A percentile compares a stretch with the other conserved stretches of the same genome.
These are phyloP conservation scores for Populus tremula DNA, from an alignment of 345 rosid genomes.

Conservation along the genomic window DNA sequence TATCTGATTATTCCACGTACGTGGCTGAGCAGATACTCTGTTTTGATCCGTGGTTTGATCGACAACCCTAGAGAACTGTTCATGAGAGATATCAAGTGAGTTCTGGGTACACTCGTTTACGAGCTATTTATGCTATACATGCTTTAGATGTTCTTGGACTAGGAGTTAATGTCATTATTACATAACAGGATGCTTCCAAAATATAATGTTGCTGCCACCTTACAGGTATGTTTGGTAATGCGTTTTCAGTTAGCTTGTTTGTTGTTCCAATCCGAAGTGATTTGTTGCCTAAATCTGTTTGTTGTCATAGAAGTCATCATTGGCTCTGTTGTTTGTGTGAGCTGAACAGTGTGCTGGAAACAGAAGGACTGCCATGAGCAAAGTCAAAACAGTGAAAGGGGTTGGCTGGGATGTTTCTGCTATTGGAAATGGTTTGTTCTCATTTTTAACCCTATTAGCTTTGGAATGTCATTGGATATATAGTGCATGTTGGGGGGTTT, in stretches of 20 bases:
- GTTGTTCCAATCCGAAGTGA: not conserved
- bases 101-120: constrained; percentile 5
- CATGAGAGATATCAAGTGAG: constrained; percentile 73
- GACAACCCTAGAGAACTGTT: constrained; percentile 50
- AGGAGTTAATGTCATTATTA: constrained; percentile 5
- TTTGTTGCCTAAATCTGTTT: not conserved
- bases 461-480: not conserved
- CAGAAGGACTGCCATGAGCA: constrained; percentile 98
- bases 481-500: not conserved
- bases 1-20: constrained; percentile 11
- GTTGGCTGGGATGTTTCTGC: constrained; percentile 99
- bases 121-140: not conserved
- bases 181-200: constrained; percentile 70
- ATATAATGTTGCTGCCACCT: constrained; percentile 67
- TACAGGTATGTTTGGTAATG: constrained; percentile 51
- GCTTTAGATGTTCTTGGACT: not conserved
- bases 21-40: constrained; percentile 51
- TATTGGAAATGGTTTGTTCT: constrained; percentile 73
- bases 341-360: constrained; percentile 87
- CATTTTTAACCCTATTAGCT: not conserved
- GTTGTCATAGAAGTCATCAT: not conserved
- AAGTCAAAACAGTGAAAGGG: constrained; percentile 67
- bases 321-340: constrained; percentile 12
- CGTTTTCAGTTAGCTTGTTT: not conserved
- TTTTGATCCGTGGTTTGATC: constrained; percentile 49